Evolutionary conservation across 2,329 filamentous ascomycete species (phyloP), one percentile per base, ranked within the genome.

Genomic region (Xylariaceae sp.): DNA sequence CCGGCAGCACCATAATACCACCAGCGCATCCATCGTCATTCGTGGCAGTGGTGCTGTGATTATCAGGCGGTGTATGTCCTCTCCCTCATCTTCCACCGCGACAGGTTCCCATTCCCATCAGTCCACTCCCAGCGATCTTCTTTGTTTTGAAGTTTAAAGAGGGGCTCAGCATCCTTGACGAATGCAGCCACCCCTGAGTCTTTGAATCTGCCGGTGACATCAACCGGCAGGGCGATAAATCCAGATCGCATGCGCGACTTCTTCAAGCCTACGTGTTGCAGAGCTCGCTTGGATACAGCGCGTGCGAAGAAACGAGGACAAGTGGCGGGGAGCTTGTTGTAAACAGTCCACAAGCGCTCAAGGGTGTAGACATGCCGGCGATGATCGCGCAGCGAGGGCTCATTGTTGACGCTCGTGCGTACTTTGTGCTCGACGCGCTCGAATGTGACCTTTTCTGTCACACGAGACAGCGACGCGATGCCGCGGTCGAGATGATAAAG

Each of bases 401-500:
- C 34, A 10, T 43, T 46, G 27, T 38, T 37, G n/a, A 20, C 1
- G 37, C 25, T 37, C 2, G 40, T 47, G 35, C 41, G 40, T 5
- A 50, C 41, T 4, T 11, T 32, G 25, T 40, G 37, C 35, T 50
- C 48, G 17, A 50, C 32, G 20, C 48, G 44, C 20, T 42, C 36
- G 16, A 50, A 43, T 6, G 33, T 37, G 1, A 47, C 48, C 16
- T 46, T 38, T n/a, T 25, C 8, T 14, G 45, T 46, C 32, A 20
- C 29, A 16, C 38, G 21, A 20, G 48, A 44, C 29, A 50, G 44
- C 11, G 48, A 47, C 20, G 44, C 42, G 4, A 50, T 33, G 20
- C 48, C 48, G 17, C 48, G 48, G 25, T 42, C 37, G n/a, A 47
- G 21, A 21, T 42, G 44, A 12, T 50, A 50, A 6, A 50, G 37